Percentiles rank a stretch among this genome's conserved stretches.
phyloP scores from a whole-genome alignment of 768 basidiomycete genomes.

The Mrakia frigida region DNA sequence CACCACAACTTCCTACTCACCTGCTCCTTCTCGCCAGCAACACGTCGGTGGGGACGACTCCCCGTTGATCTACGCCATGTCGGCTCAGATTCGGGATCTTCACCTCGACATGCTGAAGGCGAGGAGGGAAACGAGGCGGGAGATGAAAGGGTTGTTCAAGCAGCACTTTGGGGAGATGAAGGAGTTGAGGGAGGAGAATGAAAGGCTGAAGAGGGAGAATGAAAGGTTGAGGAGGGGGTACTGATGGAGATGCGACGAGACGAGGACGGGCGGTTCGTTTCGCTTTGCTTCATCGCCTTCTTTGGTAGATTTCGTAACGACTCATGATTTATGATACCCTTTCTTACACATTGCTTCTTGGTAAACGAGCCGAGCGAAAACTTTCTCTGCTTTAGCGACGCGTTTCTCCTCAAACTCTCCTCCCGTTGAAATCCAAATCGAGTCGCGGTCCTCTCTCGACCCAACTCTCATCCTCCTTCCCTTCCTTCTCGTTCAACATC shows the following conservation, averaged over 20 bases:
- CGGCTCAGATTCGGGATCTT: slow-evolving; percentile 2
- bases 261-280: not conserved
- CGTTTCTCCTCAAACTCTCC: no score
- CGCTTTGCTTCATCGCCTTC: no score
- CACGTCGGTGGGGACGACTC: not conserved
- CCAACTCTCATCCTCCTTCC: no score
- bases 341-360: no score
- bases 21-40: not conserved
- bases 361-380: no score
- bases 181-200: slow-evolving; percentile 5
- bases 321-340: not conserved
- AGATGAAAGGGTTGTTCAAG: slow-evolving; percentile 8
- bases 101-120: slow-evolving; percentile 15
- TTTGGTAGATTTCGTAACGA: no score
- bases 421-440: no score
- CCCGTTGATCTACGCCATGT: slow-evolving; percentile 11
- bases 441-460: no score
- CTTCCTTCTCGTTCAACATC: no score
- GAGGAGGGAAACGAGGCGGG: slow-evolving; percentile 10
- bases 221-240: slow-evolving; percentile 21
- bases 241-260: not conserved
- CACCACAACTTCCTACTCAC: not conserved
- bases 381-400: no score
- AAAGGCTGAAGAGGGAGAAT: not conserved
- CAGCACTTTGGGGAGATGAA: not conserved